Conservation (phyloP, 768 basidiomycete species). For the Exsudoporus frostii region DNA sequence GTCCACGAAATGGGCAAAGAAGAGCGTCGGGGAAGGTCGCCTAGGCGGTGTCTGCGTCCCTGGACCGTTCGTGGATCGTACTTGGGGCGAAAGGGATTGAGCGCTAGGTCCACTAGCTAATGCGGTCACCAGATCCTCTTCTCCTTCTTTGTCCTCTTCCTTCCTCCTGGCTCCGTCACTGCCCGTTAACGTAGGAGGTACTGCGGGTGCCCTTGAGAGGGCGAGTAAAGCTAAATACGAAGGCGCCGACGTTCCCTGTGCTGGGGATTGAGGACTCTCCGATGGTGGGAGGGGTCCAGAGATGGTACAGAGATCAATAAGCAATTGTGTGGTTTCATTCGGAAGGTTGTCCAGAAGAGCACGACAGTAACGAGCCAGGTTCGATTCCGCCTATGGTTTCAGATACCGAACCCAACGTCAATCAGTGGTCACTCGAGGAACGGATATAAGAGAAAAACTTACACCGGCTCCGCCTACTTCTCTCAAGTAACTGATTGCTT, state of each 20-base stretch:
- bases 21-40: constrained; percentile 76
- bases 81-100: constrained; percentile 11
- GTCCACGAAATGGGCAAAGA: constrained; percentile 94
- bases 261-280: constrained; percentile 19
- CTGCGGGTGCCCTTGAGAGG: constrained; percentile 54
- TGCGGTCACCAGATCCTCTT: constrained; percentile 17
- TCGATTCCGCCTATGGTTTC: constrained; percentile 70
- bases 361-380: constrained; percentile 84
- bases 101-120: constrained; percentile 28
- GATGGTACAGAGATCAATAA: constrained; percentile 89
- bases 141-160: constrained; percentile 10
- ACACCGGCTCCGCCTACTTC: constrained; percentile 77
- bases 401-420: not conserved
- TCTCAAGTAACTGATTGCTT: constrained; percentile 79
- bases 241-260: constrained; percentile 34
- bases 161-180: constrained; percentile 22
- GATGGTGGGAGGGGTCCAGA: constrained; percentile 43
- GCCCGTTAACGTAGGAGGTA: constrained; percentile 40
- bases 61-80: constrained; percentile 2
- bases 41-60: constrained; percentile 38
- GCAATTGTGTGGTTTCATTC: constrained; percentile 82
- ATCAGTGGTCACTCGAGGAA: not conserved
- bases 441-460: constrained; percentile 30
- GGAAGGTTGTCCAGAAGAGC: constrained; percentile 81
- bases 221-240: constrained; percentile 83